A percentile compares a stretch with the other conserved stretches of the same genome.
Conservation (phyloP, 2,329 filamentous ascomycete species). For the Aspergillus fructus region DNA sequence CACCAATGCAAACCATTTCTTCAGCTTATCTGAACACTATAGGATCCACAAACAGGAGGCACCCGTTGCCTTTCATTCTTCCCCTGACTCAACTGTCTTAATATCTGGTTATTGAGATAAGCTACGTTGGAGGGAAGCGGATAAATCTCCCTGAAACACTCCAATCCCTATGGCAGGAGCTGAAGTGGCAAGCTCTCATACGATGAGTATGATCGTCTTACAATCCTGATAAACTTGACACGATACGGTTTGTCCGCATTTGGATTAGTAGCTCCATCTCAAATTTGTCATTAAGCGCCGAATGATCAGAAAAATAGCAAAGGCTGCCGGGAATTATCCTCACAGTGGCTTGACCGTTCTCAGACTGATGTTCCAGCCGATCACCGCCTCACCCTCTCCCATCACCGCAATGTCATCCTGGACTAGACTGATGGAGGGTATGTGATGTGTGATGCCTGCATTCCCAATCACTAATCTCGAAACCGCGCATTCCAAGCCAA, state of each 20-base stretch:
- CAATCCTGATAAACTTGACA: neutral
- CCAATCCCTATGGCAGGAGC: neutral
- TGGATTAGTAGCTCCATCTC: neutral
- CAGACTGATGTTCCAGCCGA: neutral
- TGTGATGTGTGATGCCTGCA: neutral
- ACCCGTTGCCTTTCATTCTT: conserved; percentile 3
- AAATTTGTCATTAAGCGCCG: conserved; percentile 7
- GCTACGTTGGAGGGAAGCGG: conserved; percentile 6
- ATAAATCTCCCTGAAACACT: conserved; percentile 1
- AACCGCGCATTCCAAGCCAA: neutral
- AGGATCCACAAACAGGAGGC: neutral
- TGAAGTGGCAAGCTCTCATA: neutral
- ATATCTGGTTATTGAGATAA: conserved; percentile 7
- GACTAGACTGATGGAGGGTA: neutral
- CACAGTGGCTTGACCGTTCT: neutral
- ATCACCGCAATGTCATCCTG: neutral
- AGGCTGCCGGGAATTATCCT: neutral
- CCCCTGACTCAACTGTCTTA: no score
- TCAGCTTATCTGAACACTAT: neutral
- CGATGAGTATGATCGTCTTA: neutral
- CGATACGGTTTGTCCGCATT: conserved; percentile 1
- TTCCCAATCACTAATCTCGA: neutral
- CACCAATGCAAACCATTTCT: conserved; percentile 3
- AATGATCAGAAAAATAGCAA: neutral
- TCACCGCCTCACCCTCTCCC: conserved; percentile 6